Conservation (phyloP, 1,284 basidiomycete genomes). For the Cryptococcus sp. region DNA sequence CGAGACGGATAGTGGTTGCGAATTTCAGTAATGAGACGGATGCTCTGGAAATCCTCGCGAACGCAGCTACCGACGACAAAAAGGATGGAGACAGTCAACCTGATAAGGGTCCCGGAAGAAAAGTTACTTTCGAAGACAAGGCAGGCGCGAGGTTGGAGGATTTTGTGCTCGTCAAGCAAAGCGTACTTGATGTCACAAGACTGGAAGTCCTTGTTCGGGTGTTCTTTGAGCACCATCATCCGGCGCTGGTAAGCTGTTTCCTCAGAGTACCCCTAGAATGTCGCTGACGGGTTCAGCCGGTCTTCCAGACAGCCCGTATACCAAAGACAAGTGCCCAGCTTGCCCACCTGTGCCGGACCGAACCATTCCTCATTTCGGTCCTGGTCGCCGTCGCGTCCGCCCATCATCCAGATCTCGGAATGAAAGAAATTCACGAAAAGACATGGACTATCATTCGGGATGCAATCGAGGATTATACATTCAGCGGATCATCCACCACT, state of each 20-base stretch:
- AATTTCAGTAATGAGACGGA: slow-evolving; percentile 49
- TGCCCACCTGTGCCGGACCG: slow-evolving; percentile 34
- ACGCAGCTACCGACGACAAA: slow-evolving; percentile 38
- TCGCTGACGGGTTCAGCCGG: slow-evolving; percentile 27
- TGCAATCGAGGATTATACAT: slow-evolving; percentile 39
- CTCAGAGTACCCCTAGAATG: neutral
- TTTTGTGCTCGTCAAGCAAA: slow-evolving; percentile 40
- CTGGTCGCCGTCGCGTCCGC: slow-evolving; percentile 46
- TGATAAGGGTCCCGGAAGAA: slow-evolving; percentile 4
- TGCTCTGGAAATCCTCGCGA: slow-evolving; percentile 46
- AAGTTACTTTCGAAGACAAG: slow-evolving; percentile 16
- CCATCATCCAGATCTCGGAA: slow-evolving; percentile 32
- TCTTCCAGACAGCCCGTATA: slow-evolving; percentile 45
- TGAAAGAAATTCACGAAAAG: slow-evolving; percentile 33
- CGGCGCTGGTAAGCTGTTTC: slow-evolving; percentile 37
- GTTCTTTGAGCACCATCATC: slow-evolving; percentile 45
- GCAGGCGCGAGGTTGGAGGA: slow-evolving; percentile 17
- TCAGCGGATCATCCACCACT: slow-evolving; percentile 42
- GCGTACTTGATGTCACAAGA: slow-evolving; percentile 31
- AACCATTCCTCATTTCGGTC: slow-evolving; percentile 44
- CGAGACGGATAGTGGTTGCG: slow-evolving; percentile 42
- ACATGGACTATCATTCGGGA: slow-evolving; percentile 38
- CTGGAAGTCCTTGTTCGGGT: slow-evolving; percentile 36
- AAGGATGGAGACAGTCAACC: slow-evolving; percentile 7
- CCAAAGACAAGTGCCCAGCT: slow-evolving; percentile 41